Evolutionary conservation across 352 stramenopile species (phyloP).

Genomic region (Phytopythium litorale): DNA sequence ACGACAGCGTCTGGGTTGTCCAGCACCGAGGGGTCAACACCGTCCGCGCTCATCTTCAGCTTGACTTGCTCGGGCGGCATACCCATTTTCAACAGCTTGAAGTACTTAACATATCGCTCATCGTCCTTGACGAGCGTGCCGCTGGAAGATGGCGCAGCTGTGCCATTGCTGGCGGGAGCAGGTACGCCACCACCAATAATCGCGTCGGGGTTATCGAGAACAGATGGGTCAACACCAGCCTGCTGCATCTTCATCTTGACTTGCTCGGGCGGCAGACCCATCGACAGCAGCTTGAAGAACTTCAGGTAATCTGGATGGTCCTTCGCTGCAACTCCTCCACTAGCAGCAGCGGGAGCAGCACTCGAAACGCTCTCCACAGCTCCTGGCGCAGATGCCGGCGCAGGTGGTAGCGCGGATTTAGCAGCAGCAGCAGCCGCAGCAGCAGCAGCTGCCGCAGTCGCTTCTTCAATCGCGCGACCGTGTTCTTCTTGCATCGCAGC

Average conservation of each 20-base stretch:
- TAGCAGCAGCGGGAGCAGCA: conserved; percentile 9
- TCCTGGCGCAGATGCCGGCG: background rate
- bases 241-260: conserved; percentile 87
- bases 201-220: conserved; percentile 68
- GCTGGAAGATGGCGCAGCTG: conserved; percentile 7
- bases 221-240: conserved; percentile 50
- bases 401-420: background rate
- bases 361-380: conserved; percentile 7
- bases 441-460: conserved; percentile 19
- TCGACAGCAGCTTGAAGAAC: conserved; percentile 81
- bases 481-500: conserved; percentile 57
- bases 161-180: conserved; percentile 1
- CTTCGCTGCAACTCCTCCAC: conserved; percentile 44
- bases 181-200: conserved; percentile 43
- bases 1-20: conserved; percentile 87
- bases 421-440: conserved; percentile 12
- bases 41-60: conserved; percentile 93
- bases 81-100: conserved; percentile 95
- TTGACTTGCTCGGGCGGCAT: conserved; percentile 94
- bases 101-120: conserved; percentile 92
- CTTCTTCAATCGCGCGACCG: conserved; percentile 25
- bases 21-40: conserved; percentile 87
- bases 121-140: conserved; percentile 61
- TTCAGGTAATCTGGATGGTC: conserved; percentile 76
- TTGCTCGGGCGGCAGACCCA: conserved; percentile 77